phyloP scores from a whole-genome alignment of 202 grass and related monocot genomes.

The Dendrocalamus latiflorus region DNA sequence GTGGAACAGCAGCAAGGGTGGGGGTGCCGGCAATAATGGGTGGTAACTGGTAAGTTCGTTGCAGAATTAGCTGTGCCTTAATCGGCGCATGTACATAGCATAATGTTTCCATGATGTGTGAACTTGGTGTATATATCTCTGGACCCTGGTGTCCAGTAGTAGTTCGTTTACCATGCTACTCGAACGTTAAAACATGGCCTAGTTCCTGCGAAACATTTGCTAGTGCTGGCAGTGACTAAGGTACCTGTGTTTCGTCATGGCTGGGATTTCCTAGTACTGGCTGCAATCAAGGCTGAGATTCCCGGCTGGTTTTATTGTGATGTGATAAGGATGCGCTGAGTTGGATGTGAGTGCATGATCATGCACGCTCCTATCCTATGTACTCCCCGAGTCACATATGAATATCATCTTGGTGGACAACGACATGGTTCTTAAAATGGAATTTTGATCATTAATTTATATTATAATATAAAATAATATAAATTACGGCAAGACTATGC shows the following conservation, averaged over 20 bases:
- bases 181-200: background rate
- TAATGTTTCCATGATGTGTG: background rate
- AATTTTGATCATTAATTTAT: too few species aligned
- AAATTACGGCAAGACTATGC: too few species aligned
- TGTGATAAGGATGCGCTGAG: too few species aligned
- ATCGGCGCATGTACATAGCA: conserved; percentile 17
- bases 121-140: background rate
- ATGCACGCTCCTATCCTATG: too few species aligned
- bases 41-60: conserved; percentile 36
- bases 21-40: background rate
- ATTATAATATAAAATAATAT: too few species aligned
- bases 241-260: background rate
- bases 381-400: too few species aligned
- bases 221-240: too few species aligned
- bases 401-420: too few species aligned
- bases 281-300: background rate
- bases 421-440: too few species aligned
- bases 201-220: background rate
- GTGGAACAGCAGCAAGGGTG: conserved; percentile 35
- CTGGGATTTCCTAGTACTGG: background rate
- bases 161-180: background rate
- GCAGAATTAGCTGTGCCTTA: background rate
- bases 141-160: background rate
- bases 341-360: too few species aligned
- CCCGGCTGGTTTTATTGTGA: too few species aligned